Evolutionary conservation across 139 green algal species (phyloP).

Genomic region (Mychonastes homosphaera): DNA sequence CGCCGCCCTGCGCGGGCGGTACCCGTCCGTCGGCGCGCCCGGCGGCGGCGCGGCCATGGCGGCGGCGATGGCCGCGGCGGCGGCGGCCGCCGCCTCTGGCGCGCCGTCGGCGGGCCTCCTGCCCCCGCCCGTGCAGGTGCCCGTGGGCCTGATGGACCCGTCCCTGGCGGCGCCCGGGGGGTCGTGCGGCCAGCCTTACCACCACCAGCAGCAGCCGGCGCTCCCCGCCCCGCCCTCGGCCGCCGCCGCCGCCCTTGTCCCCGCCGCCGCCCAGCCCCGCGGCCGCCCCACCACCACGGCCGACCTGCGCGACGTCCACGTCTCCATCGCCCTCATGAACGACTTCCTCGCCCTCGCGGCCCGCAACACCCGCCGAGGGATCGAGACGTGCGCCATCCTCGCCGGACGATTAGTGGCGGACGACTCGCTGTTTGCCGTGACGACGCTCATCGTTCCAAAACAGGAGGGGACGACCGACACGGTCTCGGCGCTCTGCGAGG

Average conservation of each 20-base stretch:
- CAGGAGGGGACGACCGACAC: constrained; percentile 76
- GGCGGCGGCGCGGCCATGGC: background rate
- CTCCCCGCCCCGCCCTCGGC: background rate
- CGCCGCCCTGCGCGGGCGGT: no score
- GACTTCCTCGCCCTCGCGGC: constrained; percentile 71
- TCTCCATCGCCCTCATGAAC: constrained; percentile 73
- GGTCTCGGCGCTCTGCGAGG: constrained; percentile 72
- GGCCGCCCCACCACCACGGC: constrained; percentile 24
- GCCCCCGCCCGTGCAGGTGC: background rate
- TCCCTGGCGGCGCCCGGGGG: constrained; percentile 6
- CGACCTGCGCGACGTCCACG: constrained; percentile 66
- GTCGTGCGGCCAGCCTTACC: constrained; percentile 9
- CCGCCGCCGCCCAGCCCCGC: constrained; percentile 3
- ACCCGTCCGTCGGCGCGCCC: no score
- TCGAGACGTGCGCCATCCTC: constrained; percentile 86
- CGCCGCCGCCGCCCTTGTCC: background rate
- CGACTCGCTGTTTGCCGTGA: constrained; percentile 70
- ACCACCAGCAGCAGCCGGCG: constrained; percentile 4
- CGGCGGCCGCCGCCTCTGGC: background rate
- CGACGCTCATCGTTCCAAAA: constrained; percentile 85
- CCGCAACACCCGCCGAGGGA: constrained; percentile 27
- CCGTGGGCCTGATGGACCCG: background rate
- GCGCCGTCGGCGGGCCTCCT: constrained; percentile 3
- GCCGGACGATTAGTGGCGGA: constrained; percentile 54
- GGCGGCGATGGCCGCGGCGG: background rate